Evolutionary conservation across 2,329 filamentous ascomycete genomes (phyloP), one percentile per base, ranked within the genome.

Genomic region (Colletotrichum tropicicola): DNA sequence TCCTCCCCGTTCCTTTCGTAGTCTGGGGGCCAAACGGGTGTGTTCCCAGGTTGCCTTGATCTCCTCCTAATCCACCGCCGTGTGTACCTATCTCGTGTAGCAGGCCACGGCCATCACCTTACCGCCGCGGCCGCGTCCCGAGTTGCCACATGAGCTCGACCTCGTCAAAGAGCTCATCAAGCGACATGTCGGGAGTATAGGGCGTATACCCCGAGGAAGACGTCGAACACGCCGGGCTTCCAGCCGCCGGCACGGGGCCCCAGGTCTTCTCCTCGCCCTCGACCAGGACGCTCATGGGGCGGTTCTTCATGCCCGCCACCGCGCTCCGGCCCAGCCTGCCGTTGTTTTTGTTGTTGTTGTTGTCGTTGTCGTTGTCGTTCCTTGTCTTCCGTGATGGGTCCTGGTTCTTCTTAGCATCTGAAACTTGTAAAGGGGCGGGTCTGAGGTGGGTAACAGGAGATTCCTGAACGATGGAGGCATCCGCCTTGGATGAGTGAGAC

Each of bases 121-220:
- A 27, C 25, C 32, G 17, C 44, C 6, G 25, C 32, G 32, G 21
- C 23, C 10, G 53, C 13, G 41, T n/a, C 41, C 37, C 58, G 21
- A 21, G 39, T 25, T 35, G 62, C 66, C 64, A 68, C 59, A 65
- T 13, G 25, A 41, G 27, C 55, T 67, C 66, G 19, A 68, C 64
- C 45, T 68, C 59, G n/a, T 68, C 64, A 6, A 67, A 27, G 13
- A 59, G 43, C 37, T 65, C 54, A 6, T 56, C 61, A 35, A 66
- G 19, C 17, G 61, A 28, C 41, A 66, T 13, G 5, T 56, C 51
- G 8, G 62, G 28, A 9, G 13, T 35, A 19, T 17, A 49, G 2
- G 15, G 13, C 12, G 37, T 9, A 15, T 35, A 35, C n/a, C n/a
- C n/a, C n/a, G n/a, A n/a, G n/a, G n/a, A n/a, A n/a, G n/a, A n/a